Evolutionary conservation across 192 early-diverging fungal genomes (phyloP).

Genomic region (Backusella tarrabulga): DNA sequence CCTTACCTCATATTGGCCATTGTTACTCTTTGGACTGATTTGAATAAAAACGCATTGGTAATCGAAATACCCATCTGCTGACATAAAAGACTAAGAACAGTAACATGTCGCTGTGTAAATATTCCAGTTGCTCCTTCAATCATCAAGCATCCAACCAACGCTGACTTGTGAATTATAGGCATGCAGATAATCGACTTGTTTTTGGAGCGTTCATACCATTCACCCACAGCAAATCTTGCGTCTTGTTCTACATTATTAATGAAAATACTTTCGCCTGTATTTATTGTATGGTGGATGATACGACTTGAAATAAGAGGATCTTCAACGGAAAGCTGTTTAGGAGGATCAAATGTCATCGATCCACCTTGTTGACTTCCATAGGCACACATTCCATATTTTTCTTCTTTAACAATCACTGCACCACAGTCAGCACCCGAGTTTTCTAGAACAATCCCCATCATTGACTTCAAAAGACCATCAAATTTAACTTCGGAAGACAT

Average conservation of each 20-base stretch:
- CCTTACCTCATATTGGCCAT: slow-evolving; percentile 31
- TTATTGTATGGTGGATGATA: slow-evolving; percentile 30
- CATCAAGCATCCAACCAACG: slow-evolving; percentile 42
- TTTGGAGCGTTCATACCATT: slow-evolving; percentile 35
- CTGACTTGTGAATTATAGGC: slow-evolving; percentile 45
- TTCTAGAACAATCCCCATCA: slow-evolving; percentile 36
- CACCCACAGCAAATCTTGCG: slow-evolving; percentile 28
- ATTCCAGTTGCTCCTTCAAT: slow-evolving; percentile 41
- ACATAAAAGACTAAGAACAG: slow-evolving; percentile 46
- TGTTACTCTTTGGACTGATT: slow-evolving; percentile 39
- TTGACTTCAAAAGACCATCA: slow-evolving; percentile 33
- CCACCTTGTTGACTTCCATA: slow-evolving; percentile 33
- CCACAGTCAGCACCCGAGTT: slow-evolving; percentile 36
- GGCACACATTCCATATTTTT: slow-evolving; percentile 29
- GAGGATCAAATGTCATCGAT: slow-evolving; percentile 32
- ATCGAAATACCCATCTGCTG: slow-evolving; percentile 54
- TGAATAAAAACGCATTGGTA: slow-evolving; percentile 48
- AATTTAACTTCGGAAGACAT: slow-evolving; percentile 39
- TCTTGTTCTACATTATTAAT: slow-evolving; percentile 31
- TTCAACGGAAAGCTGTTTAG: slow-evolving; percentile 21
- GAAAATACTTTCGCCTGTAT: slow-evolving; percentile 31
- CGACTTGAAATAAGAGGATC: slow-evolving; percentile 31
- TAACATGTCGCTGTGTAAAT: slow-evolving; percentile 45
- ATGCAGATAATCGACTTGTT: slow-evolving; percentile 45
- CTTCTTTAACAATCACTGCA: slow-evolving; percentile 38